Evolutionary conservation across 1,139 yeast species (phyloP), one percentile per base, ranked within the genome.

Genomic region (Starmera stellimalicola): DNA sequence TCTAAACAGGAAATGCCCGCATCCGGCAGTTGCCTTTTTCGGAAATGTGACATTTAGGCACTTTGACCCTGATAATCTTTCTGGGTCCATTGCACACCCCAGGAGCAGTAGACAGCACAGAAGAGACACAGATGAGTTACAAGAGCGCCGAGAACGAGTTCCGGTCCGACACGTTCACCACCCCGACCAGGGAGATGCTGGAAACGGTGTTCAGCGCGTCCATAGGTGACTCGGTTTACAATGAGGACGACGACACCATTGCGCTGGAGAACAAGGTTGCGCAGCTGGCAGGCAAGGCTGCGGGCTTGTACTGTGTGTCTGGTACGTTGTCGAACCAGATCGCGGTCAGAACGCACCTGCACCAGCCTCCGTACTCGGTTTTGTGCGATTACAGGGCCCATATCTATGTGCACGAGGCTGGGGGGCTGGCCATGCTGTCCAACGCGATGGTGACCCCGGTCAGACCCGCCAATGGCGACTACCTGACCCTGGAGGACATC

Each of bases 121-220:
- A n/a, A n/a, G n/a, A n/a, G n/a, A n/a, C n/a, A n/a, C n/a, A n/a
- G n/a, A n/a, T n/a, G n/a, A n/a, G n/a, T n/a, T n/a, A n/a, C n/a
- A n/a, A n/a, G n/a, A n/a, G n/a, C n/a, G 56, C 65, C 7, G 41
- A 51, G 18, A 73, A 73, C 49, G 82, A 75, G 49, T 76, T 81
- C 55, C 70, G 91, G 52, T 76, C 91, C 52, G 97, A 88, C 55
- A 88, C 96, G 1, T 85, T 87, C 70, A 88, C 96, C 5, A 84
- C 85, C 4, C 97, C 96, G 16, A 78, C 95, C 1, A 65, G 63
- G 31, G 62, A 73, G 32, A 87, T 88, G 94, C 55, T 78, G 28
- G 63, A 64, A 36, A 77, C 83, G 7, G 75, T 72, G 36, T 37
- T 68, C 17, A 51, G 60, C 14, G 73, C 82, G 22, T 62, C 91